phyloP scores from a whole-genome alignment of 2,329 filamentous ascomycete genomes.

The Huntiella bhutanensis region DNA sequence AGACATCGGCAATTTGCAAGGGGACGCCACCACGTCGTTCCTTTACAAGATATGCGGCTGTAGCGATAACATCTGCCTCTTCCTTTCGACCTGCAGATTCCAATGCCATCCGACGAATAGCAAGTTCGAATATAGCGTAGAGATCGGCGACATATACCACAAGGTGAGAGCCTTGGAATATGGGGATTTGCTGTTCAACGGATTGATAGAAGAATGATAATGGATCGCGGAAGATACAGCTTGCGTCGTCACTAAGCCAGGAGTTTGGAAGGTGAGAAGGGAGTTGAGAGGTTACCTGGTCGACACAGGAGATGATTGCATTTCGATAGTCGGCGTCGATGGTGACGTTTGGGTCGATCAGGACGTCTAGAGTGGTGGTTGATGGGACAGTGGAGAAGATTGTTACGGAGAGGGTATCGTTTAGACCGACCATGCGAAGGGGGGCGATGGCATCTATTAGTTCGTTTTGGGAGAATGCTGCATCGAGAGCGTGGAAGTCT shows the following conservation, averaged over 20 bases:
- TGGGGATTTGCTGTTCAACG: conserved; percentile 12
- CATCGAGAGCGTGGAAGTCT: conserved; percentile 14
- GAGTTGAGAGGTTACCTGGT: no score
- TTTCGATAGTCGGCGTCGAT: conserved; percentile 13
- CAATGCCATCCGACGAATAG: no score
- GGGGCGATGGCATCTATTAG: conserved; percentile 16
- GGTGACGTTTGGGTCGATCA: conserved; percentile 16
- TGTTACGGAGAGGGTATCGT: conserved; percentile 14
- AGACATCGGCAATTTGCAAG: no score
- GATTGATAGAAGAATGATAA: not conserved
- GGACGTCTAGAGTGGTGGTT: conserved; percentile 15
- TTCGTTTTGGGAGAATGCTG: conserved; percentile 14
- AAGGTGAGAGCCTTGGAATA: conserved; percentile 14
- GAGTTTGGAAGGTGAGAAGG: not conserved
- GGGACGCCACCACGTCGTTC: no score
- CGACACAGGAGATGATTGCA: conserved; percentile 9
- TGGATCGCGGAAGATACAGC: not conserved
- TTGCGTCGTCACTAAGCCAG: not conserved
- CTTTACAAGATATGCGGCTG: no score
- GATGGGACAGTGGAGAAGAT: conserved; percentile 13
- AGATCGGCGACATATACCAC: conserved; percentile 14
- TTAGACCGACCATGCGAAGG: conserved; percentile 15
- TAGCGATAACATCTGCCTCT: no score
- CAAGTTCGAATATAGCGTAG: not conserved
- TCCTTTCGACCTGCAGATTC: no score